Conservation (phyloP, 306 rosid species). For the Comarum palustre region DNA sequence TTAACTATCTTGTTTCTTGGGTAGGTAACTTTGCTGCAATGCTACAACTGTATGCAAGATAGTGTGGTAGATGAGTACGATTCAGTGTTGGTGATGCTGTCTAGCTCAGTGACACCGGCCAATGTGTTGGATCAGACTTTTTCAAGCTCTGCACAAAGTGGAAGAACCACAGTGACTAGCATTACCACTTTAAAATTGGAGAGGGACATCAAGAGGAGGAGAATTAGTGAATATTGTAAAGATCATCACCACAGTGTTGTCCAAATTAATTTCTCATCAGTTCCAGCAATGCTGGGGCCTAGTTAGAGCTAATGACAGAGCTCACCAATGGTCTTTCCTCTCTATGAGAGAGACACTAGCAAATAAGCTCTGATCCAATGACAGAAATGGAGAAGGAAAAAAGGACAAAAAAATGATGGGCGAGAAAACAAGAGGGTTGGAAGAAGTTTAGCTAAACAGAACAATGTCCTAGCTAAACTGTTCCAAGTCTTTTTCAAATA, state of each 20-base stretch:
- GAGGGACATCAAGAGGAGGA: conserved; percentile 56
- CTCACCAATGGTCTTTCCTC: conserved; percentile 1
- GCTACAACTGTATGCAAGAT: conserved; percentile 56
- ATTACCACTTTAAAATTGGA: conserved; percentile 32
- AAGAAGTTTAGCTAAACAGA: not conserved
- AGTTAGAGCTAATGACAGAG: conserved; percentile 21
- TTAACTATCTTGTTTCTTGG: not conserved
- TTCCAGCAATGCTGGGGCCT: conserved; percentile 34
- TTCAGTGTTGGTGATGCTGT: conserved; percentile 38
- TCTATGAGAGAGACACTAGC: conserved; percentile 23
- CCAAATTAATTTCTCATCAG: conserved; percentile 43
- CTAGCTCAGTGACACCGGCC: conserved; percentile 61
- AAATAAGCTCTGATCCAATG: not conserved
- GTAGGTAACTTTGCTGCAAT: conserved; percentile 55
- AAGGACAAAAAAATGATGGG: conserved; percentile 1
- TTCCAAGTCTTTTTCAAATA: not conserved
- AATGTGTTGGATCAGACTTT: conserved; percentile 79
- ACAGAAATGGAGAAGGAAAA: not conserved
- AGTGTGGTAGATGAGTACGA: conserved; percentile 52
- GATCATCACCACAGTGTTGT: conserved; percentile 28
- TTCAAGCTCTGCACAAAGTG: conserved; percentile 68
- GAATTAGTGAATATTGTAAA: conserved; percentile 30
- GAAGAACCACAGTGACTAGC: conserved; percentile 28
- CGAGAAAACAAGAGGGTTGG: not conserved
- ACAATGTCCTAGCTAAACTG: not conserved